Evolutionary conservation across 352 stramenopile genomes (phyloP).

Genomic region (Phytopythium ostracodes): DNA sequence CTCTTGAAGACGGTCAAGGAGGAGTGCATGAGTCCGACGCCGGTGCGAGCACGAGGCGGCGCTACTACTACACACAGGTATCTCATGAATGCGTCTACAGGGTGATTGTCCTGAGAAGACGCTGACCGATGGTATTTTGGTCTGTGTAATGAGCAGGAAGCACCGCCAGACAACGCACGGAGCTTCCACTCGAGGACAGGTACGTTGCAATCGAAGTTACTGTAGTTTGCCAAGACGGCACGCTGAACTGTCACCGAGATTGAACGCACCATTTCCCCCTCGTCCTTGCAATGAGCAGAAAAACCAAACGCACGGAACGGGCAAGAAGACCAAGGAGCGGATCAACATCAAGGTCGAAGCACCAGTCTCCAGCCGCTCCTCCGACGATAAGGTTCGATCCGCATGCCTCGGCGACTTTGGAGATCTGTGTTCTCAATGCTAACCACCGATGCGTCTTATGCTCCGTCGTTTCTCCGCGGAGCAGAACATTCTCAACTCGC

Average conservation of each 20-base stretch:
- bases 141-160: background rate
- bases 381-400: background rate
- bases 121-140: background rate
- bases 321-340: background rate
- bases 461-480: background rate
- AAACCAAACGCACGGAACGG: background rate
- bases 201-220: background rate
- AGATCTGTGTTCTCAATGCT: background rate
- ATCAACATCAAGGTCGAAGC: slow-evolving; percentile 4
- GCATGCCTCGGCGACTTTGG: background rate
- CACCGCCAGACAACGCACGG: background rate
- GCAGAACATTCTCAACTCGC: slow-evolving; percentile 67
- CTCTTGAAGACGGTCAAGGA: background rate
- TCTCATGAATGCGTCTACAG: too few species aligned
- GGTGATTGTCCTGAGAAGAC: background rate
- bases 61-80: background rate
- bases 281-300: background rate
- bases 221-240: too few species aligned
- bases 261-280: background rate
- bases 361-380: background rate
- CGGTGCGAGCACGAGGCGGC: background rate
- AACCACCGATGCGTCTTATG: background rate
- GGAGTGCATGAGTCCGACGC: background rate
- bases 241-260: too few species aligned
- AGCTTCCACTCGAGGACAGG: background rate